Evolutionary conservation across 2,329 filamentous ascomycete species (phyloP).

Genomic region (Emmonsia crescens): DNA sequence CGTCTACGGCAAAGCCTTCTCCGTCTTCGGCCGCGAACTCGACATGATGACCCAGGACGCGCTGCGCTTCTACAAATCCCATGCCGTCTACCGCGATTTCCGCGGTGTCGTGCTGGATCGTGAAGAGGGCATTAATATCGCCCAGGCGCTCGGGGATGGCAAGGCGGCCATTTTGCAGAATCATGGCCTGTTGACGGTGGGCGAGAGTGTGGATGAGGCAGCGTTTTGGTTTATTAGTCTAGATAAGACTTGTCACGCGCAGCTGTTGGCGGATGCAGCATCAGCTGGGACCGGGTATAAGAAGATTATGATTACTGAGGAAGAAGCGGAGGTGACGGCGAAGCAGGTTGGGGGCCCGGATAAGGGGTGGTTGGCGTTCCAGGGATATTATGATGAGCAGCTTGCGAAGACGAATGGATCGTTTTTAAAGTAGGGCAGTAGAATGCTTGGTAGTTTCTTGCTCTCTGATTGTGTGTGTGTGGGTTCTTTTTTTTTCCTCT

Average conservation of each 20-base stretch:
- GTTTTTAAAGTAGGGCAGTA: conserved; percentile 31
- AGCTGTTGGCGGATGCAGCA: conserved; percentile 59
- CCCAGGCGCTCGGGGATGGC: conserved; percentile 18
- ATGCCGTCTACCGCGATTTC: conserved; percentile 32
- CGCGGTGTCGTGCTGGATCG: conserved; percentile 37
- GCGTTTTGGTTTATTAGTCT: conserved; percentile 58
- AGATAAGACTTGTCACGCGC: conserved; percentile 58
- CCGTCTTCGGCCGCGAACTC: conserved; percentile 30
- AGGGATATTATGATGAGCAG: conserved; percentile 46
- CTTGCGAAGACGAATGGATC: conserved; percentile 40
- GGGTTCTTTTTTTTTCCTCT: neutral
- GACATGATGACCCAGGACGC: conserved; percentile 35
- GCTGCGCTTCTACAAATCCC: conserved; percentile 27
- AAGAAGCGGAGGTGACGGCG: conserved; percentile 17
- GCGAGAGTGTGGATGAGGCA: conserved; percentile 62
- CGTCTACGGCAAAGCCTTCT: conserved; percentile 35
- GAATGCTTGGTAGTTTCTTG: neutral
- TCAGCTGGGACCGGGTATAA: conserved; percentile 27
- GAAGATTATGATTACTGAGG: conserved; percentile 18
- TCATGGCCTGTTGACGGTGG: conserved; percentile 45
- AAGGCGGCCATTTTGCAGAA: conserved; percentile 20
- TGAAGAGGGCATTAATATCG: conserved; percentile 37
- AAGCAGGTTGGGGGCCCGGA: conserved; percentile 27
- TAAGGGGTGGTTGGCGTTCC: conserved; percentile 45
- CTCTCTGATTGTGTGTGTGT: neutral